phyloP scores from a whole-genome alignment of 345 rosid species.

The Rhodamnia argentea region DNA sequence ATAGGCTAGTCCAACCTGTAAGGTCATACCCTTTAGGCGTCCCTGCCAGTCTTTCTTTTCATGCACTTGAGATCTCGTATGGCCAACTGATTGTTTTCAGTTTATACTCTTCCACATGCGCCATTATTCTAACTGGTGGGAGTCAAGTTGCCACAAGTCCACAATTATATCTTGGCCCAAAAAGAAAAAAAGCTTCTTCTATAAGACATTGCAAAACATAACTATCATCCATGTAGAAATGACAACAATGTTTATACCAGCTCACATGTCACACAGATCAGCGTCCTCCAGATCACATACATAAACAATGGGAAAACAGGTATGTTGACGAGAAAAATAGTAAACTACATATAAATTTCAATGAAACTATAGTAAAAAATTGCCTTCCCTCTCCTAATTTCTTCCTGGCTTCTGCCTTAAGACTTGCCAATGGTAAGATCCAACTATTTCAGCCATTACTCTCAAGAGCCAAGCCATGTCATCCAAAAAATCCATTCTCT shows the following conservation, averaged over 20 bases:
- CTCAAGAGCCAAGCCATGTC: not conserved
- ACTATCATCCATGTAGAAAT: not conserved
- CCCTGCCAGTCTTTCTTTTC: too few relatives aligned
- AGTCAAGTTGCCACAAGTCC: not conserved
- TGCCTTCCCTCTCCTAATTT: not conserved
- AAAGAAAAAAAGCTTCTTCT: too few relatives aligned
- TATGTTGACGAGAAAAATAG: not conserved
- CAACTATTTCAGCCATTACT: not conserved
- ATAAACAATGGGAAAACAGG: not conserved
- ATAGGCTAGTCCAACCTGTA: too few relatives aligned
- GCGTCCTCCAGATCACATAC: not conserved
- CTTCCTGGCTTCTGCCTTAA: not conserved
- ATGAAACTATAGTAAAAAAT: not conserved
- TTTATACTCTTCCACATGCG: too few relatives aligned
- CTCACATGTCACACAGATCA: not conserved
- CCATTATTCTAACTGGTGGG: not conserved
- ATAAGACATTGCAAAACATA: not conserved
- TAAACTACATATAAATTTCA: not conserved
- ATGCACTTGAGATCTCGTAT: too few relatives aligned
- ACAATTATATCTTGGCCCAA: not conserved
- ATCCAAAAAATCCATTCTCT: not conserved
- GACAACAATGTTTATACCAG: not conserved
- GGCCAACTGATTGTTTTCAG: too few relatives aligned
- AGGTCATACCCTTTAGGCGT: too few relatives aligned
- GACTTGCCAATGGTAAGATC: not conserved